Percentiles rank a stretch among this genome's conserved stretches.
These are phyloP conservation scores for Musa balbisiana DNA, from an alignment of 202 grass and related monocot genomes.

Conservation along the genomic window DNA sequence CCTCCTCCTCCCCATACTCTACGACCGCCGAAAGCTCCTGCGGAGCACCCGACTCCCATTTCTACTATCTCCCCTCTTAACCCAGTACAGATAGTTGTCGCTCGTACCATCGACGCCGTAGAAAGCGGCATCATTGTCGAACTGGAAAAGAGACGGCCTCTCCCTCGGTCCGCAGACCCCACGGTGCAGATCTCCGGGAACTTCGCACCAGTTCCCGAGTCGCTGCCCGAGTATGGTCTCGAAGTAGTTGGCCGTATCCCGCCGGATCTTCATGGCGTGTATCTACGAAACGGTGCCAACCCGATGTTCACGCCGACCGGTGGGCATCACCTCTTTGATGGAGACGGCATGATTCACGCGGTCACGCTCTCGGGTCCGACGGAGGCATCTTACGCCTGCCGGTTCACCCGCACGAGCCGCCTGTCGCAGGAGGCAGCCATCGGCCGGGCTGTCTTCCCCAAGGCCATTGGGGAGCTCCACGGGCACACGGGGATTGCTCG, in stretches of 20 bases:
- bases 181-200: conserved; percentile 30
- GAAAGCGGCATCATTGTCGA: conserved; percentile 25
- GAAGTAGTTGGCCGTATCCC: conserved; percentile 27
- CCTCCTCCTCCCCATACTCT: too few relatives aligned
- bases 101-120: conserved; percentile 19
- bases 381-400: conserved; percentile 28
- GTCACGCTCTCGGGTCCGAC: conserved; percentile 19
- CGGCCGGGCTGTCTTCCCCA: conserved; percentile 29
- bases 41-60: background rate
- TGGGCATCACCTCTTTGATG: conserved; percentile 35
- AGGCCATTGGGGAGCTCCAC: conserved; percentile 35
- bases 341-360: conserved; percentile 40
- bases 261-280: conserved; percentile 17
- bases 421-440: conserved; percentile 25
- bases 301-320: conserved; percentile 27
- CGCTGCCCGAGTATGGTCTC: conserved; percentile 14
- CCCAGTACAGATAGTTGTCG: conserved; percentile 17
- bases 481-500: conserved; percentile 26
- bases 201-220: conserved; percentile 32
- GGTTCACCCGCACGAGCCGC: conserved; percentile 34
- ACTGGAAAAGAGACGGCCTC: conserved; percentile 22
- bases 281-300: conserved; percentile 35
- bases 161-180: conserved; percentile 23
- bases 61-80: background rate
- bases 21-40: too few relatives aligned